Percentiles rank a stretch among this genome's conserved stretches.
phyloP scores from a whole-genome alignment of 306 rosid genomes.

The Prunus fruticosa region DNA sequence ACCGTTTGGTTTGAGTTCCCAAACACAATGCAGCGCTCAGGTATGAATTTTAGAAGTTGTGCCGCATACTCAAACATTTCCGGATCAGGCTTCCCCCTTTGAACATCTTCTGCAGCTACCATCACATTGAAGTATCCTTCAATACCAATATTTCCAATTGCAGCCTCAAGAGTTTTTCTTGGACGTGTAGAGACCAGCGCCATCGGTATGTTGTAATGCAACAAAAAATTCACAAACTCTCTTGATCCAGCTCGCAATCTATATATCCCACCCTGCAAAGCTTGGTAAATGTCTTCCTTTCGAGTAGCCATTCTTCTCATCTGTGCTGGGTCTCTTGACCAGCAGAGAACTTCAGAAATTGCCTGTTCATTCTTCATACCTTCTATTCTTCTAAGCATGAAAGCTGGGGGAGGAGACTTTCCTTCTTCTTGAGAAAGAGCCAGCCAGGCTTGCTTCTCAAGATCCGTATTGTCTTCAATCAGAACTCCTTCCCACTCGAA shows the following conservation, averaged over 20 bases:
- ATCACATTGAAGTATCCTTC: conserved; percentile 67
- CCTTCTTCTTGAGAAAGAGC: conserved; percentile 87
- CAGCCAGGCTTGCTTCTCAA: conserved; percentile 87
- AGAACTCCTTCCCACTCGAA: conserved; percentile 98
- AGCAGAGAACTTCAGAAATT: conserved; percentile 90
- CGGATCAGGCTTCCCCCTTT: conserved; percentile 95
- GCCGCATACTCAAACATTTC: conserved; percentile 91
- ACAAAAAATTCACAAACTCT: conserved; percentile 81
- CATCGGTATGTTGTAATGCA: conserved; percentile 92
- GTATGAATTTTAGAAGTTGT: conserved; percentile 80
- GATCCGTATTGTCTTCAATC: conserved; percentile 73
- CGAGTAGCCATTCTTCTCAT: conserved; percentile 74
- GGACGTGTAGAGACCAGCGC: conserved; percentile 89
- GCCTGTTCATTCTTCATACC: conserved; percentile 99
- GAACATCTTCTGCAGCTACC: conserved; percentile 90
- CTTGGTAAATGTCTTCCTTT: conserved; percentile 80
- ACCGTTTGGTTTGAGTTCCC: conserved; percentile 92
- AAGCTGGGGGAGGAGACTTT: conserved; percentile 71
- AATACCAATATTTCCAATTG: conserved; percentile 69
- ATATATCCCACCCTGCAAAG: conserved; percentile 85
- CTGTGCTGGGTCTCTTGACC: conserved; percentile 82
- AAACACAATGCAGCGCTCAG: conserved; percentile 94
- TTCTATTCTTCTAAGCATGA: conserved; percentile 70
- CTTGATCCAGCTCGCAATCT: conserved; percentile 68
- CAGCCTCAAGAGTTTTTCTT: conserved; percentile 67